These are phyloP conservation scores for Myotisia sp. DNA, from an alignment of 2,329 filamentous ascomycete species.

Conservation along the genomic window DNA sequence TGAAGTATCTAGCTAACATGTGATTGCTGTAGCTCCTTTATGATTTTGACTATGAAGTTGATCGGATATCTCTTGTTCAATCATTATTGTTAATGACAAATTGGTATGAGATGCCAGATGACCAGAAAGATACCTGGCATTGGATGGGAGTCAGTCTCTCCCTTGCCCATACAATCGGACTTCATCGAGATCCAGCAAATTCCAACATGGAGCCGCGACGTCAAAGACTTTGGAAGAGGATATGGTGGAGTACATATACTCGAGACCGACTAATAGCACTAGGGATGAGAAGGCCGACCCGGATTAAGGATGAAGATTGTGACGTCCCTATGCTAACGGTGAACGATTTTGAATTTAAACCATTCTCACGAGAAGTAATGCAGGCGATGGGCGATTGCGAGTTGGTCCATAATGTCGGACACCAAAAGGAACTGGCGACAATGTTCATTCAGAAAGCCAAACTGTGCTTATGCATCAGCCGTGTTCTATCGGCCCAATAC, in stretches of 20 bases:
- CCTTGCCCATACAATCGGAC: constrained; percentile 78
- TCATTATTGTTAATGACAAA: constrained; percentile 85
- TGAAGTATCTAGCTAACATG: neutral
- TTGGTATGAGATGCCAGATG: constrained; percentile 93
- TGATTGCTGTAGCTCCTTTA: constrained; percentile 52
- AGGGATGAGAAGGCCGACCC: constrained; percentile 81
- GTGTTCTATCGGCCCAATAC: constrained; percentile 81
- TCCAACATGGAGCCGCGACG: constrained; percentile 60
- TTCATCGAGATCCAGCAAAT: constrained; percentile 71
- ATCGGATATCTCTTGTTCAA: constrained; percentile 78
- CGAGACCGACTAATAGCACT: constrained; percentile 82
- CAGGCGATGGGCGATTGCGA: constrained; percentile 57
- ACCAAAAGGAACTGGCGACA: constrained; percentile 64
- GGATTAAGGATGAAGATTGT: constrained; percentile 86
- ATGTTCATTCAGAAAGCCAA: constrained; percentile 90
- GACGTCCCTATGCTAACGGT: constrained; percentile 82
- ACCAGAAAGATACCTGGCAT: constrained; percentile 96
- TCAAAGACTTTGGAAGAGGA: constrained; percentile 79
- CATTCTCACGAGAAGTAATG: constrained; percentile 52
- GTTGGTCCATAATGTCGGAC: constrained; percentile 52
- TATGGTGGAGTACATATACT: constrained; percentile 98
- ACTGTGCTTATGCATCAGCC: constrained; percentile 75
- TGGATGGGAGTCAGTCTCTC: constrained; percentile 97
- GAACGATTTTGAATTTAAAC: constrained; percentile 66
- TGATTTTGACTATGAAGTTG: constrained; percentile 87